phyloP scores from a whole-genome alignment of 2,329 filamentous ascomycete species.

The Emericellopsis atlantica region DNA sequence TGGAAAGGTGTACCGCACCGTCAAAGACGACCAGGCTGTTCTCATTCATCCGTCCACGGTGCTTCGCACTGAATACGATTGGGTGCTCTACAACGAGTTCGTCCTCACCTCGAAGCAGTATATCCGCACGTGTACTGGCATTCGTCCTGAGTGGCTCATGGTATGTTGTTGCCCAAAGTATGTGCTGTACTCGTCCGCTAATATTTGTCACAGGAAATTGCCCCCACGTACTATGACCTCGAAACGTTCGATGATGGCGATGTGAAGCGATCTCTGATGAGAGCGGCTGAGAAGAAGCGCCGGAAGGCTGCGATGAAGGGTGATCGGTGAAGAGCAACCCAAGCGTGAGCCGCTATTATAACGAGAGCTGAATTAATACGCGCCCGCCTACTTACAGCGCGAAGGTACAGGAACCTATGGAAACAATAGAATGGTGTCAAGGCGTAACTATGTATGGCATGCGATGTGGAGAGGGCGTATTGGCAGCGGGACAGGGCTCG shows the following conservation, averaged over 20 bases:
- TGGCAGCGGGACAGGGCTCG: too few relatives aligned
- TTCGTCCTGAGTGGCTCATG: slow-evolving; percentile 89
- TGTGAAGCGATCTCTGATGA: slow-evolving; percentile 55
- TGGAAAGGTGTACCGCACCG: slow-evolving; percentile 84
- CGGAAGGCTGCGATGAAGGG: slow-evolving; percentile 45
- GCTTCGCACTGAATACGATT: slow-evolving; percentile 77
- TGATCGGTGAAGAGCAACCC: slow-evolving; percentile 17
- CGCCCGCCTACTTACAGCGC: too few relatives aligned
- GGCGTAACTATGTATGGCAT: not conserved
- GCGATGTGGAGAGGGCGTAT: too few relatives aligned
- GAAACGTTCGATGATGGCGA: slow-evolving; percentile 75
- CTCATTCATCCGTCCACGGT: slow-evolving; percentile 90
- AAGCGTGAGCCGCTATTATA: too few relatives aligned
- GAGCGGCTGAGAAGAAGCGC: slow-evolving; percentile 46
- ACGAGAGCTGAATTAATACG: too few relatives aligned
- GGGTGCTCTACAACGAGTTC: slow-evolving; percentile 98
- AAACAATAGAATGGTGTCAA: too few relatives aligned
- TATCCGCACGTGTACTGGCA: slow-evolving; percentile 82
- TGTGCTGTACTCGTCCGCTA: not conserved
- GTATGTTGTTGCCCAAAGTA: slow-evolving; percentile 33
- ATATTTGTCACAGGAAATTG: slow-evolving; percentile 57
- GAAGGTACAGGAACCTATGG: too few relatives aligned
- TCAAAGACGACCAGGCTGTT: slow-evolving; percentile 94
- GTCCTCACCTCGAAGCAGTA: slow-evolving; percentile 98
- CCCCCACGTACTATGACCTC: slow-evolving; percentile 84